These are phyloP conservation scores for Aspergillus novoparasiticus DNA, from an alignment of 2,329 filamentous ascomycete species.

Conservation along the genomic window DNA sequence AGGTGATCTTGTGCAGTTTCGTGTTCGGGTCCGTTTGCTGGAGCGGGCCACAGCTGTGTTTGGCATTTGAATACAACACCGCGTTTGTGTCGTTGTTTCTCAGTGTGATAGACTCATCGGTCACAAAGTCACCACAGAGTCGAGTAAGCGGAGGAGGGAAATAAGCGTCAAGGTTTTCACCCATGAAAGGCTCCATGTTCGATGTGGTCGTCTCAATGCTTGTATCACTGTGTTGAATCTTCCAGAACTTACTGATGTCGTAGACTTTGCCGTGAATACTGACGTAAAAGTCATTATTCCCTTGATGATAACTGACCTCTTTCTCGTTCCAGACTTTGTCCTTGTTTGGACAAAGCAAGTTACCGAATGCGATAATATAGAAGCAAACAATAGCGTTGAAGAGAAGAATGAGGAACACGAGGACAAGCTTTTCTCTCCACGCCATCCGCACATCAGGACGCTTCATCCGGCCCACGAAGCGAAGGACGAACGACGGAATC, in stretches of 20 bases:
- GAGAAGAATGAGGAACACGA: conserved; percentile 77
- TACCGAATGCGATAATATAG: conserved; percentile 87
- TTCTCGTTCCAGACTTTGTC: conserved; percentile 81
- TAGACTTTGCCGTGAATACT: conserved; percentile 87
- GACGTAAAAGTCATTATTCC: conserved; percentile 79
- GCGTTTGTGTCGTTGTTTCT: conserved; percentile 68
- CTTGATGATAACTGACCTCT: conserved; percentile 71
- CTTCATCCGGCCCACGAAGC: conserved; percentile 90
- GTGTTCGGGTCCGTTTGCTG: conserved; percentile 59
- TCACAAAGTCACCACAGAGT: conserved; percentile 74
- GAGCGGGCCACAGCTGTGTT: conserved; percentile 71
- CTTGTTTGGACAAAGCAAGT: conserved; percentile 83
- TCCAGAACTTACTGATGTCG: conserved; percentile 89
- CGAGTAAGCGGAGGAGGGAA: conserved; percentile 76
- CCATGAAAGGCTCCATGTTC: conserved; percentile 77
- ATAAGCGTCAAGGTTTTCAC: conserved; percentile 78
- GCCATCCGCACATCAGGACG: conserved; percentile 94
- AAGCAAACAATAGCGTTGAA: conserved; percentile 84
- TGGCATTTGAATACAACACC: conserved; percentile 54
- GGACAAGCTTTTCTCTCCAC: conserved; percentile 91
- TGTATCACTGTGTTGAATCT: conserved; percentile 77
- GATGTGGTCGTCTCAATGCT: conserved; percentile 59
- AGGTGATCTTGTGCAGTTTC: conserved; percentile 64
- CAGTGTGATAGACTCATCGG: conserved; percentile 52
- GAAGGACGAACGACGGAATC: conserved; percentile 84